Base-by-base conservation (phyloP, 1,139 yeast genomes). In the Scheffersomyces titani region DNA sequence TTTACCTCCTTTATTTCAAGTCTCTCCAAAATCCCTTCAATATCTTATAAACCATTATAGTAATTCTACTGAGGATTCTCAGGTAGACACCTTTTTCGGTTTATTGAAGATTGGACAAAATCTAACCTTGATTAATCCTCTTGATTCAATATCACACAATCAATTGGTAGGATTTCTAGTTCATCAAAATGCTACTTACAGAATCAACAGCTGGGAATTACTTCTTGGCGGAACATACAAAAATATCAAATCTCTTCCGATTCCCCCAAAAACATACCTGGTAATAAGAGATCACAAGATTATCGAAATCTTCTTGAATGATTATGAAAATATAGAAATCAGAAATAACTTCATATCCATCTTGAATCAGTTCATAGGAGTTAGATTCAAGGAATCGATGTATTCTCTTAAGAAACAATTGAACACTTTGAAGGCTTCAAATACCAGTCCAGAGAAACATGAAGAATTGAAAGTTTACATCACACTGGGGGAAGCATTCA, bases 311-410 rank as follows among this genome's bases (percentile, higher is more conserved):
- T 78, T 87, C 59, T 80, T 89, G 58, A 76, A 81, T 44, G 96
- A 90, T 57, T 64, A 67, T 40, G 78, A 83, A 13, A 85, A 88
- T 53, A 80, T 92, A 16, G 94, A 88, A 57, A 76, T 84, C 0
- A 77, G 97, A 65, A 87, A 86, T 62, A 86, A 83, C 53, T 84
- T 89, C 54, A 76, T 80, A 40, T 86, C 93, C 3, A 67, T 83
- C 24, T 72, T 91, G 58, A 81, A 87, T 53, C 85, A 80, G 54
- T 86, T 92, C 61, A 67, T 90, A 4, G 58, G 56, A 7, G 72
- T 81, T 48, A 77, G 97, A 62, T 71, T 90, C 7, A 77, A 89
- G 58, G 96, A 89, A 54, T 88, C 94, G 0, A 72, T 87, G 1
- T 85, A 88, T 67, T 81, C 86, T 0, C 63, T 82, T 40, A 66